Evolutionary conservation across 352 stramenopile genomes (phyloP).

Genomic region (Phytophthora vignae): DNA sequence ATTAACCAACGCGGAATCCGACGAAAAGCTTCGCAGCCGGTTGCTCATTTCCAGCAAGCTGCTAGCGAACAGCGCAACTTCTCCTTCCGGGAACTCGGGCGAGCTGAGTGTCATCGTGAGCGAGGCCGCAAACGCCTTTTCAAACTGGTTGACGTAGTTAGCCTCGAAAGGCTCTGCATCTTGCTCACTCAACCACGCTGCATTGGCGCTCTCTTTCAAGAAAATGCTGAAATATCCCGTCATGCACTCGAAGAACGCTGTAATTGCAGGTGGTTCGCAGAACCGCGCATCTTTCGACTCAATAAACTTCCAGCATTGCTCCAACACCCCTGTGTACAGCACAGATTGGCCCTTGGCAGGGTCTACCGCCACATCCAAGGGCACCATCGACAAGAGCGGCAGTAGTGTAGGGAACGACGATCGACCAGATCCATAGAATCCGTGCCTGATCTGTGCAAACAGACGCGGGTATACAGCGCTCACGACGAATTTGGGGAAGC

Average conservation of each 20-base stretch:
- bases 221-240: slow-evolving; percentile 77
- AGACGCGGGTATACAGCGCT: slow-evolving; percentile 71
- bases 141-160: slow-evolving; percentile 73
- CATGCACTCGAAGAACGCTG: slow-evolving; percentile 79
- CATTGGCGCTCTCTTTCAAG: slow-evolving; percentile 47
- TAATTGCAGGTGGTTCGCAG: slow-evolving; percentile 60
- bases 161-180: slow-evolving; percentile 23
- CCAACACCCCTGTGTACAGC: slow-evolving; percentile 70
- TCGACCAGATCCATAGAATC: slow-evolving; percentile 77
- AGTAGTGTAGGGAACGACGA: slow-evolving; percentile 76
- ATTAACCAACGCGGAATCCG: slow-evolving; percentile 29
- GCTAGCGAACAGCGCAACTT: slow-evolving; percentile 50
- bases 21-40: slow-evolving; percentile 42
- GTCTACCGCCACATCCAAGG: slow-evolving; percentile 63
- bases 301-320: slow-evolving; percentile 79
- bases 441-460: slow-evolving; percentile 78
- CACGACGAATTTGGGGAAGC: slow-evolving; percentile 69
- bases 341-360: slow-evolving; percentile 44
- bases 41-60: slow-evolving; percentile 57
- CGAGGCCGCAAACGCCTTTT: slow-evolving; percentile 61
- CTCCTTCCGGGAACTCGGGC: slow-evolving; percentile 39
- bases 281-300: slow-evolving; percentile 62
- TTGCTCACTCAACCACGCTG: slow-evolving; percentile 38
- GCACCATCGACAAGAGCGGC: slow-evolving; percentile 79
- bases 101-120: slow-evolving; percentile 53